Base-by-base conservation (phyloP, 164 flowering plant genomes). In the Tetrastigma voinierianum region DNA sequence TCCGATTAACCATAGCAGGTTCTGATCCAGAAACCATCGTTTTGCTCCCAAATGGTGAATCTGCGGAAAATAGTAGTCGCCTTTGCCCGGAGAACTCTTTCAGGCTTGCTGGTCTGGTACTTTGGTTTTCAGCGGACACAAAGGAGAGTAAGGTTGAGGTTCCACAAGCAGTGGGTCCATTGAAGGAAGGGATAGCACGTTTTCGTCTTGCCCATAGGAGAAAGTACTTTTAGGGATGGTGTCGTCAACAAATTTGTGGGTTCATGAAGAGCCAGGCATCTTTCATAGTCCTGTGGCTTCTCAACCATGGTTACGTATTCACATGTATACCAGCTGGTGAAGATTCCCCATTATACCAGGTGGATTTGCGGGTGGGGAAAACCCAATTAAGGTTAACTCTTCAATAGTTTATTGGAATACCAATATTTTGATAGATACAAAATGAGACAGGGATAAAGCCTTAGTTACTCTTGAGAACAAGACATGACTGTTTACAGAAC, bases 341-440 rank as follows among this genome's bases (percentile, higher is more conserved):
- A 52, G 68, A 9, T 62, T 74, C 10, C n/a, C 19, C 57, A 1
- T n/a, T 71, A 1, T 80, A 80, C 16, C 74, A 64, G 7, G 71
- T 25, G 8, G n/a, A 68, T 76, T 59, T 76, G 76, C 24, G 83
- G 83, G 46, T 76, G 74, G 80, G 82, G 78, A n/a, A 23, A 66
- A 49, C 45, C 78, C 80, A 2, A 19, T 1, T 0, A n/a, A n/a
- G n/a, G 64, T 63, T 15, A 71, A 57, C 1, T 40, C 40, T 6
- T 32, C 64, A 11, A n/a, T n/a, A n/a, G n/a, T n/a, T n/a, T n/a
- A n/a, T n/a, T 10, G 19, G 68, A 79, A 76, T 23, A 2, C 40
- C 9, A 12, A 59, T 2, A 12, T 59, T 0, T 23, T 79, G 67
- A 55, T 72, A 61, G 80, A 74, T 17, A 47, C 77, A 1, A 51